Evolutionary conservation across 2,329 filamentous ascomycete species (phyloP).

Genomic region (Sclerotiophoma versabilis): DNA sequence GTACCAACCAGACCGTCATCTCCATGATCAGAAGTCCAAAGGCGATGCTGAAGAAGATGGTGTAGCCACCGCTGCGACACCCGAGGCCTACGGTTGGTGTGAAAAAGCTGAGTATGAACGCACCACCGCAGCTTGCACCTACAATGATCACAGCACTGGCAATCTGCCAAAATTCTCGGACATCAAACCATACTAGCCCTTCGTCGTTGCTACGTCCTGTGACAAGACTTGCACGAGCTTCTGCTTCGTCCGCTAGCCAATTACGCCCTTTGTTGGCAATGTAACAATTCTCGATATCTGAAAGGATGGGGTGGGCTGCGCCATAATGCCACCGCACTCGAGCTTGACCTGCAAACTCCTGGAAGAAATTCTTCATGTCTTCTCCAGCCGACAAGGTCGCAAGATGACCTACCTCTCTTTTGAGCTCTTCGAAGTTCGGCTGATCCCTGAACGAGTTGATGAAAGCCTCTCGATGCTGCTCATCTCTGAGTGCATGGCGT

Average conservation of each 20-base stretch:
- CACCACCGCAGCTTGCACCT: slow-evolving; percentile 45
- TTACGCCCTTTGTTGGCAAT: slow-evolving; percentile 48
- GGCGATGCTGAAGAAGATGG: slow-evolving; percentile 49
- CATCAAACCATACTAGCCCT: slow-evolving; percentile 52
- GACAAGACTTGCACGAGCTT: slow-evolving; percentile 46
- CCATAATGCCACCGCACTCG: slow-evolving; percentile 50
- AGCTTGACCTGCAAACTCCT: slow-evolving; percentile 49
- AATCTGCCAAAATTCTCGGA: slow-evolving; percentile 55
- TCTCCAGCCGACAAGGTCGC: slow-evolving; percentile 21
- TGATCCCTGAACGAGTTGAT: slow-evolving; percentile 36
- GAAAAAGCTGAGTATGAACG: slow-evolving; percentile 53
- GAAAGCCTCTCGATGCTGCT: slow-evolving; percentile 35
- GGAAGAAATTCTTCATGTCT: slow-evolving; percentile 48
- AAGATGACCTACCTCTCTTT: slow-evolving; percentile 34
- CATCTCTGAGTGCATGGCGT: slow-evolving; percentile 41
- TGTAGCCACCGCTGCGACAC: slow-evolving; percentile 52
- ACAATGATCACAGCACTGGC: slow-evolving; percentile 48
- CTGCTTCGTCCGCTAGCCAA: slow-evolving; percentile 48
- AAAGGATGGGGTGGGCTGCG: slow-evolving; percentile 53
- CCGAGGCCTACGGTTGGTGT: slow-evolving; percentile 57
- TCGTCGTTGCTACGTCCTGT: slow-evolving; percentile 45
- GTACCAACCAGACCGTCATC: slow-evolving; percentile 46
- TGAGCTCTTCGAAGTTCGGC: slow-evolving; percentile 31
- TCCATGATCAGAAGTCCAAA: slow-evolving; percentile 49
- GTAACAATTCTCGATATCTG: slow-evolving; percentile 52